Evolutionary conservation across 768 basidiomycete genomes (phyloP), one percentile per base, ranked within the genome.

Genomic region (Phaeotremella skinneri): DNA sequence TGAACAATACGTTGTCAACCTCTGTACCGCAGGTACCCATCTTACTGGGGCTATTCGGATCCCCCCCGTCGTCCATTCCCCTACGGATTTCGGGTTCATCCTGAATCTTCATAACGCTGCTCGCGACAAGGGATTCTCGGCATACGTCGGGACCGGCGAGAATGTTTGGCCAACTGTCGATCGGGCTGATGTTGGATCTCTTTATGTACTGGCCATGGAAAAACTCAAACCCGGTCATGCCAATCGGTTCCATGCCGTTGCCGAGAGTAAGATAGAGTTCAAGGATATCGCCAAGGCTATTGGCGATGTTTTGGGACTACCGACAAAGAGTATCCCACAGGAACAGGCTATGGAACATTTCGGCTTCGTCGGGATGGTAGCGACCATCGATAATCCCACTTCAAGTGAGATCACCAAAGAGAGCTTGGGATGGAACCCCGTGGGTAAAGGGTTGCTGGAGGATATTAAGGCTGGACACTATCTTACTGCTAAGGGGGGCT

Each of bases 191-290:
- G 73, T 66, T 2, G 70, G 67, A 0, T 37, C 4, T 1, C 34
- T 68, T 2, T 72, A 61, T 45, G 53, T 64, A 27, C 58, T 68
- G 6, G 69, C 69, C 0, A 34, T 72, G 42, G 70, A 70, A 42
- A 61, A 66, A 20, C 54, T 26, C 3, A 25, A 51, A 0, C 39
- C 51, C 7, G 63, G 59, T 0, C n/a, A n/a, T n/a, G n/a, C n/a
- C n/a, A 17, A 34, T 14, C 43, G 23, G 25, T 52, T 61, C 21
- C 69, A 70, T 41, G 64, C 49, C 2, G 42, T 59, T 34, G 62
- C 21, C 32, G 61, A 64, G 2, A 42, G 54, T 20, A 52, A 31
- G 13, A 49, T 67, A 17, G 32, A 52, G 11, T 37, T 57, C n/a
- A 21, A 26, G 31, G 50, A 61, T 1, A 59, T 67, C 17, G 66